A percentile compares a stretch with the other conserved stretches of the same genome.
Conservation (phyloP, 371 early-diverging fungal genomes). For the Gilbertella persicaria region DNA sequence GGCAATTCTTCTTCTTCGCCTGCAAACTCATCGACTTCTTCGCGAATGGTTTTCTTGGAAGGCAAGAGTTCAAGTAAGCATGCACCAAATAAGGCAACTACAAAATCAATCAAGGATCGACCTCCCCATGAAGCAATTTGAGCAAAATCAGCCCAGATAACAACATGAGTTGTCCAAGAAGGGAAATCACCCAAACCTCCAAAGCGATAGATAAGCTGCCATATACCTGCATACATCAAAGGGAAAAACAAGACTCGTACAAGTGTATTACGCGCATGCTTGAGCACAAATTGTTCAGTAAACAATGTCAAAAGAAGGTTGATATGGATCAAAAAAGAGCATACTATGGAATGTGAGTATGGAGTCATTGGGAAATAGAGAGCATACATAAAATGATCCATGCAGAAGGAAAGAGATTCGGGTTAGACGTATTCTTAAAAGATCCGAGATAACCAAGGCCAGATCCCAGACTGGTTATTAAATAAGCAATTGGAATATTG, state of each 20-base stretch:
- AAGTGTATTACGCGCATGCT: constrained; percentile 1
- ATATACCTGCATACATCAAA: constrained; percentile 29
- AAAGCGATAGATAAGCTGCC: constrained; percentile 16
- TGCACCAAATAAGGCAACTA: constrained; percentile 31
- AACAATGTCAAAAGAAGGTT: background rate
- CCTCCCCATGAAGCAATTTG: constrained; percentile 33
- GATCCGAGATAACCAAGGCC: constrained; percentile 22
- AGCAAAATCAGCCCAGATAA: constrained; percentile 32
- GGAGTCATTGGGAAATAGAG: background rate
- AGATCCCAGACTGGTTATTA: constrained; percentile 13
- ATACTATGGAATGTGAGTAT: background rate
- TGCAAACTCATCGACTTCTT: background rate
- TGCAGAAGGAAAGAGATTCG: constrained; percentile 13
- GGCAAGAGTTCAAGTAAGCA: constrained; percentile 21
- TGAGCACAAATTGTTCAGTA: constrained; percentile 16
- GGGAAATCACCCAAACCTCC: constrained; percentile 30
- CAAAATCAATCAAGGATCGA: constrained; percentile 33
- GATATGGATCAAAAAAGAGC: constrained; percentile 6
- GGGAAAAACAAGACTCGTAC: constrained; percentile 33
- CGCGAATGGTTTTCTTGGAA: background rate
- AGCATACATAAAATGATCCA: constrained; percentile 15
- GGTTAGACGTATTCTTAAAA: constrained; percentile 2
- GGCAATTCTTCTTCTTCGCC: background rate
- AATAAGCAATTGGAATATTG: constrained; percentile 15
- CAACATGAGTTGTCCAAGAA: constrained; percentile 18